A percentile compares a stretch with the other conserved stretches of the same genome.
These are phyloP conservation scores for Phytopythium kandeliae DNA, from an alignment of 352 stramenopile species.

Conservation along the genomic window DNA sequence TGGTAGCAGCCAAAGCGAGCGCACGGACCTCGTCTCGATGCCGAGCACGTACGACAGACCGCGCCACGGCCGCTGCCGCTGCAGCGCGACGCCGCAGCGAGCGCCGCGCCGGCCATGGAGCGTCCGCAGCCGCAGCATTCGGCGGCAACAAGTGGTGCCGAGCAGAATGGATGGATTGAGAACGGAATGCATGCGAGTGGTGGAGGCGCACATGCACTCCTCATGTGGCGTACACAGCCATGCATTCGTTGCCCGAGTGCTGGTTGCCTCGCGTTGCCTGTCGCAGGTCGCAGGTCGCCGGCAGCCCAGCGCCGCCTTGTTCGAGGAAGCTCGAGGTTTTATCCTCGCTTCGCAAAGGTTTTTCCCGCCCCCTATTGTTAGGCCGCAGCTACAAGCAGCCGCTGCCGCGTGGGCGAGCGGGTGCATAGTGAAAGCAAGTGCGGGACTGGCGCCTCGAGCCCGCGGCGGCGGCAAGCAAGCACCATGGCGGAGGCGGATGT, in stretches of 20 bases:
- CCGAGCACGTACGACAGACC: constrained; percentile 82
- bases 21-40: constrained; percentile 88
- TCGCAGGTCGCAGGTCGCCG: too few species aligned
- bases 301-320: too few species aligned
- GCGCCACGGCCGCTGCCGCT: constrained; percentile 7
- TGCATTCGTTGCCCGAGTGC: too few species aligned
- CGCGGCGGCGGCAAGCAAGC: constrained; percentile 1
- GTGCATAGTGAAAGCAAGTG: constrained; percentile 3
- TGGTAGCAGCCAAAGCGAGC: neutral
- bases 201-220: too few species aligned
- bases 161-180: too few species aligned
- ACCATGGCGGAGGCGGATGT: constrained; percentile 49
- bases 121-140: constrained; percentile 2
- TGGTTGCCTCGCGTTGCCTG: too few species aligned
- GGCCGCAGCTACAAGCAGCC: neutral
- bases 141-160: too few species aligned
- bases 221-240: too few species aligned
- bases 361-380: neutral
- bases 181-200: too few species aligned
- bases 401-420: neutral
- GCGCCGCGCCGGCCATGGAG: too few species aligned
- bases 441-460: neutral
- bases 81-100: constrained; percentile 7
- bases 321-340: constrained; percentile 4
- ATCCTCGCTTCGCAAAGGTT: too few species aligned